Conservation (phyloP, 75 land plant species). For the Selaginella moellendorffii region DNA sequence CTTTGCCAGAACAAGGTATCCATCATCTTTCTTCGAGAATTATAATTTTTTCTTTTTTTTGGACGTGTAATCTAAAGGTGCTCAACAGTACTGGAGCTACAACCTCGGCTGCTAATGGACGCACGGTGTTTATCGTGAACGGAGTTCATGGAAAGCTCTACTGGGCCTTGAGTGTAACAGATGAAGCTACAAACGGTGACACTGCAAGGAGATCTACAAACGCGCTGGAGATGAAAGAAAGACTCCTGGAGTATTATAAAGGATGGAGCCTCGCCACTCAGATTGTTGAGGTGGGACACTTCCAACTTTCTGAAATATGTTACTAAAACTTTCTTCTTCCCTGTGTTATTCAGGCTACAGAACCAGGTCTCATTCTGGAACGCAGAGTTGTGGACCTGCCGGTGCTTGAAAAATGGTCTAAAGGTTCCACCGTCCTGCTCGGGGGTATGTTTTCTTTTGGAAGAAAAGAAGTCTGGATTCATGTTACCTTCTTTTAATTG, state of each 20-base stretch:
- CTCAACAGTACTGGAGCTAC: constrained; percentile 13
- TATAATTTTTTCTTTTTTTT: neutral
- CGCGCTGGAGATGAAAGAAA: constrained; percentile 26
- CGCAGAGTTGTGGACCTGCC: constrained; percentile 38
- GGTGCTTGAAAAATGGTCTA: constrained; percentile 33
- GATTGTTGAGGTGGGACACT: constrained; percentile 20
- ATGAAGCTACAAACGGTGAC: constrained; percentile 26
- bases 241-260: constrained; percentile 23
- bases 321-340: constrained; percentile 7
- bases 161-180: constrained; percentile 34
- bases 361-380: constrained; percentile 32
- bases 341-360: constrained; percentile 20
- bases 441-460: constrained; percentile 15
- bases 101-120: constrained; percentile 22
- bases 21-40: neutral
- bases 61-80: neutral
- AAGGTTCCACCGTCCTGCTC: constrained; percentile 27
- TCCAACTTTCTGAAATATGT: neutral
- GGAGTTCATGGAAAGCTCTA: constrained; percentile 32
- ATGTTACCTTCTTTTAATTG: neutral
- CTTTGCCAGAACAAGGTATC: constrained; percentile 21
- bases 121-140: constrained; percentile 29
- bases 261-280: constrained; percentile 28
- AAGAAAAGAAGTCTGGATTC: neutral
- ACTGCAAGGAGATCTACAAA: constrained; percentile 22